Percentiles rank a stretch among this genome's conserved stretches.
These are phyloP conservation scores for Microdochium nivale DNA, from an alignment of 2,329 filamentous ascomycete species.

Conservation along the genomic window DNA sequence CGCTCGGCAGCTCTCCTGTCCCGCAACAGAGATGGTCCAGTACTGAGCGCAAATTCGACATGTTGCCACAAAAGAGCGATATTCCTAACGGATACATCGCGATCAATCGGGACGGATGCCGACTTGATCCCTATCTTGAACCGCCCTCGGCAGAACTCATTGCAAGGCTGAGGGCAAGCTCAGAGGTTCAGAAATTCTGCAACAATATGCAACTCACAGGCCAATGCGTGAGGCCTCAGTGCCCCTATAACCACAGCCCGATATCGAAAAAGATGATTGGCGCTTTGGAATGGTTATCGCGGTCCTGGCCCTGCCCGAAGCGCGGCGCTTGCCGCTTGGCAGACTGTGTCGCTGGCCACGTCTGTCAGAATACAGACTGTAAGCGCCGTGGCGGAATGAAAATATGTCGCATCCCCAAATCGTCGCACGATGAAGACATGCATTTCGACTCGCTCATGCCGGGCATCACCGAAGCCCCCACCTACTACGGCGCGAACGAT, in stretches of 20 bases:
- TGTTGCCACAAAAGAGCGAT: conserved; percentile 13
- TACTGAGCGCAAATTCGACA: conserved; percentile 1
- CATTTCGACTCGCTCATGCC: neutral
- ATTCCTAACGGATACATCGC: conserved; percentile 16
- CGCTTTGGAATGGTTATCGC: neutral
- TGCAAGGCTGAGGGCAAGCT: conserved; percentile 12
- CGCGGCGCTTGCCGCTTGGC: conserved; percentile 14
- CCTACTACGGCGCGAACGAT: conserved; percentile 22
- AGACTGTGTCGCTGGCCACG: conserved; percentile 18
- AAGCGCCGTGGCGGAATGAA: conserved; percentile 19
- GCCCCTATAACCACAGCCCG: conserved; percentile 18
- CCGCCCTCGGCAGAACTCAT: conserved; percentile 7
- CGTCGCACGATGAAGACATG: conserved; percentile 12
- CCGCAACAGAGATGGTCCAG: conserved; percentile 5
- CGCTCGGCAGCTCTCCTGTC: conserved; percentile 2
- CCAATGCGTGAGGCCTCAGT: conserved; percentile 12
- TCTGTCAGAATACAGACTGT: conserved; percentile 22
- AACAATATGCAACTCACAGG: conserved; percentile 17
- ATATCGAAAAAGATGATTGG: conserved; percentile 13
- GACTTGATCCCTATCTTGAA: conserved; percentile 19
- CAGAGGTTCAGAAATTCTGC: conserved; percentile 14
- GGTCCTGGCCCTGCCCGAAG: neutral
- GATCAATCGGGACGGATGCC: conserved; percentile 16
- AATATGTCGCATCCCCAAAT: conserved; percentile 15
- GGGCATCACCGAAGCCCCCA: conserved; percentile 5